Evolutionary conservation across 2,329 filamentous ascomycete species (phyloP).

Genomic region (Emmonsiellopsis sp.): DNA sequence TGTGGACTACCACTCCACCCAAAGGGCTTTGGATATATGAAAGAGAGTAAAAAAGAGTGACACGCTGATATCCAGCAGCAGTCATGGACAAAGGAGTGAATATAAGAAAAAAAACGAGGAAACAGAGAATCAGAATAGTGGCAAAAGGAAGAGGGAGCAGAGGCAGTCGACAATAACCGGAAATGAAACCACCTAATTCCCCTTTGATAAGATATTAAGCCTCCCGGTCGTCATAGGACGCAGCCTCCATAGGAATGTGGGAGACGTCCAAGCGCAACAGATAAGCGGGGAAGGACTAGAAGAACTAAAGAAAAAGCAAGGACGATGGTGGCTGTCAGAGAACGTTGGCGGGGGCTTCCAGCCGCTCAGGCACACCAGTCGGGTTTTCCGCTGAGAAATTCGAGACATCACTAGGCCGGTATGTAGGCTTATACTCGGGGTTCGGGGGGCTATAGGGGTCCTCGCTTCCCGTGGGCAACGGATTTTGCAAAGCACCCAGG

Average conservation of each 20-base stretch:
- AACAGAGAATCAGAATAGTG: background rate
- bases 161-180: background rate
- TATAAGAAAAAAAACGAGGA: background rate
- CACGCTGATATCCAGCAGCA: background rate
- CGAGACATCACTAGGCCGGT: background rate
- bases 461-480: background rate
- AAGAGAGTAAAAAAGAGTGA: background rate
- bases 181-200: background rate
- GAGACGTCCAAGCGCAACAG: too few species aligned
- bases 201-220: background rate
- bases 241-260: background rate
- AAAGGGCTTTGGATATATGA: background rate
- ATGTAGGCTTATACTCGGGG: background rate
- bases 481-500: background rate
- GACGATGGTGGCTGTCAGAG: background rate
- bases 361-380: background rate
- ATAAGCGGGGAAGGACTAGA: background rate
- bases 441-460: background rate
- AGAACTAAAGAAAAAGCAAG: background rate
- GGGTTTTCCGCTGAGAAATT: background rate
- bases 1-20: background rate
- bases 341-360: background rate
- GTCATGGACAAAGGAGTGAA: background rate
- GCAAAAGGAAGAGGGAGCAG: background rate
- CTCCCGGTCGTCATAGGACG: background rate